Base-by-base conservation (phyloP, 805 yeast genomes). In the Diddensiella caesifluorescens region DNA sequence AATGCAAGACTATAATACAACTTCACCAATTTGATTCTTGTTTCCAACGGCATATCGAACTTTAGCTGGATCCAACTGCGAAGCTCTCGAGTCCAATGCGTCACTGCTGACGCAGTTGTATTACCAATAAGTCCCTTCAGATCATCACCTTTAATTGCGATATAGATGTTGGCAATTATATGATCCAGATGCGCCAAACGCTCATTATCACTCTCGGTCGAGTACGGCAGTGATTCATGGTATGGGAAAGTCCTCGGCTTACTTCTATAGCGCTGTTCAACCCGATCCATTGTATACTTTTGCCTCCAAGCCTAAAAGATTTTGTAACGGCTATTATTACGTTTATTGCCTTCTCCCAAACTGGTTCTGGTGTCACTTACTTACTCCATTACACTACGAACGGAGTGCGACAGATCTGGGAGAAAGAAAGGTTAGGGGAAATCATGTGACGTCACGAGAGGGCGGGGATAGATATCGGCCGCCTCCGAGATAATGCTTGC, bases 31-130 rank as follows among this genome's bases (percentile, higher is more conserved):
- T 75, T 65, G 18, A 78, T 69, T 41, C 88, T 72, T 35, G 80
- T 61, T 1, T 68, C 50, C 9, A 86, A 52, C 0, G 98, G 97
- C 65, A 90, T 71, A 39, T 82, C 83, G 53, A 83, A 78, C 53
- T 85, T 84, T 77, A 83, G 80, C 52, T 74, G 75, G 41, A 87
- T 60, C 75, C 95, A 82, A 30, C 82, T 80, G 38, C 77, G 73
- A 48, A 90, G 69, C 59, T 88, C 97, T 41, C 82, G 79, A 0
- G 96, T 82, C 95, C 96, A 89, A 45, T 82, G 84, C 40, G 80
- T 73, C 5, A 87, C 81, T 34, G 80, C 73, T 4, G 83, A 78
- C 4, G 85, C 80, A 0, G 92, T 64, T 10, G 68, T 58, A 3
- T 62, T 60, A 1, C 83, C 71, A 18, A 86, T 65, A 5, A 74